phyloP scores from a whole-genome alignment of 768 basidiomycete species.

The Boletus rubescentipes region DNA sequence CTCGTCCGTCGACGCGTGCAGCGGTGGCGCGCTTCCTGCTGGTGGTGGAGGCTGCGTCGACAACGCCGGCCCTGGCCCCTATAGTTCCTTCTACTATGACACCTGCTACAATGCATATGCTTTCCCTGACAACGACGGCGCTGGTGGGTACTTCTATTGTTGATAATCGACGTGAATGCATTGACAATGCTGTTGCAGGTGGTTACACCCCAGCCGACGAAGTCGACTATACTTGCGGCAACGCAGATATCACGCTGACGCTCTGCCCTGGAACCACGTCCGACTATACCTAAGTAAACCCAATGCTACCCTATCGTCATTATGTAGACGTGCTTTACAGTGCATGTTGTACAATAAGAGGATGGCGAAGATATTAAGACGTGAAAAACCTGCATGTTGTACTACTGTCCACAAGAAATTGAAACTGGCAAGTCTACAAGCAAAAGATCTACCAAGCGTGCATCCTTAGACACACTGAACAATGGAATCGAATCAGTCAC shows the following conservation, averaged over 20 bases:
- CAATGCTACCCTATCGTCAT: not conserved
- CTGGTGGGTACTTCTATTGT: conserved; percentile 5
- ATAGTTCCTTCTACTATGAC: not conserved
- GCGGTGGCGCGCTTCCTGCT: not conserved
- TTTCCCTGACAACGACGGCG: conserved; percentile 24
- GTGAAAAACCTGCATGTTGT: not conserved
- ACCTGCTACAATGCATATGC: conserved; percentile 6
- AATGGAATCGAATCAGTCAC: not conserved
- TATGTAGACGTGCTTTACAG: not conserved
- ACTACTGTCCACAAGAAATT: not conserved
- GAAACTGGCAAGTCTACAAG: not conserved
- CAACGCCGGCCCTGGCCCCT: not conserved
- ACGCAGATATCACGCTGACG: conserved; percentile 18
- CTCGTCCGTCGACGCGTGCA: not conserved
- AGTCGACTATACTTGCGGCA: conserved; percentile 24
- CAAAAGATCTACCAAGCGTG: not conserved
- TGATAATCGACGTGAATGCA: not conserved
- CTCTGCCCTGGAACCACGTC: conserved; percentile 22
- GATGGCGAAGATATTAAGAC: not conserved
- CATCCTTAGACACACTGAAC: not conserved
- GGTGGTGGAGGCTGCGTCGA: not conserved
- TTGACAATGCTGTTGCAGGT: not conserved
- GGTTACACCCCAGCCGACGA: conserved; percentile 18
- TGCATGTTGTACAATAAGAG: not conserved
- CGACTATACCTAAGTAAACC: not conserved